Base-by-base conservation (phyloP, 2,329 filamentous ascomycete species). In the Coniella lustricola region DNA sequence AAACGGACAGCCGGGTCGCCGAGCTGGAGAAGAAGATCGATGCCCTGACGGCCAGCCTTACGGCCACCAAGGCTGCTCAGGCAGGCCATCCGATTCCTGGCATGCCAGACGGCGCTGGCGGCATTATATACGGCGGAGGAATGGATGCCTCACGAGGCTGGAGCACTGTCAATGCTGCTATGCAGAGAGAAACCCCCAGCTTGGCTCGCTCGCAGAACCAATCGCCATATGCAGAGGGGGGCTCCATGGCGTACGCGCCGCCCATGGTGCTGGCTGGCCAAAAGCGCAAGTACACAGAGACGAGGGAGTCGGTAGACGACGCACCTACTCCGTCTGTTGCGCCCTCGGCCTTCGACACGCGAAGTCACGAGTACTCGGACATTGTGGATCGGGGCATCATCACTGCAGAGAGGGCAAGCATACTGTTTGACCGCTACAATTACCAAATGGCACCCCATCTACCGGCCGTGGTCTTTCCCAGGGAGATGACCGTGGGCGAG, bases 21-120 rank as follows among this genome's bases (percentile, higher is more conserved):
- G 90, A 95, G 70, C 74, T 96, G 44, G 90, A 95, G 72, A 89
- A 85, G 73, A 94, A 94, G 71, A 91, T 95, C 55, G 89, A 95
- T 70, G 87, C 85, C 8, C 64, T 95, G 62, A 95, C 87, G 7
- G 87, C 88, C 7, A 89, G 82, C 32, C 63, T 95, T 55, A 83
- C 88, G 39, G 81, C 85, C 2, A 67, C 62, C 14, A 59, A 65
- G 46, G 61, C 61, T 8, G 57, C 56, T 12, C 50, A 52, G 38
- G 37, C 35, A 20, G 42, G 22, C 16, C 36, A 42, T 13, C 22
- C 48, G 13, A 33, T 47, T 18, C 38, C 44, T 10, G 36, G 32
- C 10, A 43, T 47, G 34, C 48, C 50, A 18, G 50, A 50, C 18
- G 50, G 48, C 32, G 20, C 40, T 31, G 31, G 44, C 20, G 51